Conservation (phyloP, 495 filamentous ascomycete species). For the Pseudevernia furfuracea region DNA sequence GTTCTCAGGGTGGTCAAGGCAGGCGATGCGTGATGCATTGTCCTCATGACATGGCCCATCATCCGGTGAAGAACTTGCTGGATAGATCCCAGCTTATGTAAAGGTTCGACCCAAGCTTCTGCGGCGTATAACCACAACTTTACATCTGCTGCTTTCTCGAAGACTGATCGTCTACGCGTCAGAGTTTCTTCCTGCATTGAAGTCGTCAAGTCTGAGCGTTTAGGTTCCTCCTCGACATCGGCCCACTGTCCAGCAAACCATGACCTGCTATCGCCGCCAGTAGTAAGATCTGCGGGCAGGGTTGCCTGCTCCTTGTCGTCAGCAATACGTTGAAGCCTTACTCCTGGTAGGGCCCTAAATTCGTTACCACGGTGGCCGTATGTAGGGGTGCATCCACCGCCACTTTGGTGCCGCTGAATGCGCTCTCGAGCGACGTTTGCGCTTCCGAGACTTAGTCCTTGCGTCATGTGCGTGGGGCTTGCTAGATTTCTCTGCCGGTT, state of each 20-base stretch:
- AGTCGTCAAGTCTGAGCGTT: background rate
- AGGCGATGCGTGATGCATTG: constrained; percentile 13
- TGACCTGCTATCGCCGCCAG: constrained; percentile 1
- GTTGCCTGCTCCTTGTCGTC: background rate
- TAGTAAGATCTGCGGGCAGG: constrained; percentile 2
- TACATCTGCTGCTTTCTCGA: background rate
- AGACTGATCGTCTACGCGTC: background rate
- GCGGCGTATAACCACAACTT: background rate
- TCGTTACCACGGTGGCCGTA: constrained; percentile 16
- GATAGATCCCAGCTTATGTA: background rate
- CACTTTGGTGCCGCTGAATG: constrained; percentile 13
- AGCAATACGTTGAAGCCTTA: background rate
- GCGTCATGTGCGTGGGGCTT: background rate
- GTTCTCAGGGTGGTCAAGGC: constrained; percentile 2
- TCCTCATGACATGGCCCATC: constrained; percentile 11
- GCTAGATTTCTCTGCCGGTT: constrained; percentile 1
- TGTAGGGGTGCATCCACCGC: constrained; percentile 20
- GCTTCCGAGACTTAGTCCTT: constrained; percentile 1
- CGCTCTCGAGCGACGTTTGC: constrained; percentile 11
- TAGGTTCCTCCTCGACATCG: background rate
- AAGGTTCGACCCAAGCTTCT: constrained; percentile 2
- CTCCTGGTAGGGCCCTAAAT: background rate
- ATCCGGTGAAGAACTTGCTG: constrained; percentile 2
- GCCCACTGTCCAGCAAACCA: constrained; percentile 17
- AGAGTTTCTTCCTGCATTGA: background rate